Percentiles rank a stretch among this genome's conserved stretches.
phyloP scores from a whole-genome alignment of 257 asterid genomes.

The Vinca minor region DNA sequence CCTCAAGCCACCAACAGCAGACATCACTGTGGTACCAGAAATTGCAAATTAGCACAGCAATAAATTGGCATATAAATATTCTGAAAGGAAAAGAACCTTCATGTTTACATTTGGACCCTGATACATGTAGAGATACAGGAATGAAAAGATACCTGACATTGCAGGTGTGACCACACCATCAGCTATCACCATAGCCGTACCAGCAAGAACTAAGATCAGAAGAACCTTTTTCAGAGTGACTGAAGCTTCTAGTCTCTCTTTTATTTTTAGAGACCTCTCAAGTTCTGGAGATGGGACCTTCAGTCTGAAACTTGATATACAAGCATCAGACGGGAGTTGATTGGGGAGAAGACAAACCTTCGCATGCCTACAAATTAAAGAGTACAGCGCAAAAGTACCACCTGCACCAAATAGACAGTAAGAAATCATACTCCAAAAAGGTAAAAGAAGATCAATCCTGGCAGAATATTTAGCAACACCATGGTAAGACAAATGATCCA shows the following conservation, averaged over 20 bases:
- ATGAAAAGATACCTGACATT: conserved; percentile 72
- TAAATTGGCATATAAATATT: conserved; percentile 11
- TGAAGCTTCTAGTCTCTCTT: conserved; percentile 89
- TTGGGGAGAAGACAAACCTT: conserved; percentile 93
- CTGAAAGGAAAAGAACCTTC: conserved; percentile 14
- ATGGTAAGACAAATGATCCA: not conserved
- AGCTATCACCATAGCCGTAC: conserved; percentile 99
- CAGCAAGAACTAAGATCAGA: conserved; percentile 90
- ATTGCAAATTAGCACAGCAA: conserved; percentile 17
- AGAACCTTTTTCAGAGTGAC: conserved; percentile 74
- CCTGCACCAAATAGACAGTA: conserved; percentile 52
- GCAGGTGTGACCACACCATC: conserved; percentile 98
- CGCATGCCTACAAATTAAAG: conserved; percentile 96
- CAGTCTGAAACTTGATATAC: conserved; percentile 88
- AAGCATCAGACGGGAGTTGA: conserved; percentile 87
- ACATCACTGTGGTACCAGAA: conserved; percentile 60
- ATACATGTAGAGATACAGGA: conserved; percentile 18
- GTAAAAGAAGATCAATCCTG: conserved; percentile 16
- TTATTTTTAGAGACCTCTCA: conserved; percentile 90
- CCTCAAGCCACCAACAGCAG: conserved; percentile 95
- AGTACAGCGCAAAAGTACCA: conserved; percentile 97
- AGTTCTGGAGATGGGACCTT: conserved; percentile 98
- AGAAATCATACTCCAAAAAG: conserved; percentile 16
- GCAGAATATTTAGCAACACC: not conserved
- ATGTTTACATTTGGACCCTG: conserved; percentile 17